Evolutionary conservation across 2,329 filamentous ascomycete genomes (phyloP).

Genomic region (Helminthosporium solani): DNA sequence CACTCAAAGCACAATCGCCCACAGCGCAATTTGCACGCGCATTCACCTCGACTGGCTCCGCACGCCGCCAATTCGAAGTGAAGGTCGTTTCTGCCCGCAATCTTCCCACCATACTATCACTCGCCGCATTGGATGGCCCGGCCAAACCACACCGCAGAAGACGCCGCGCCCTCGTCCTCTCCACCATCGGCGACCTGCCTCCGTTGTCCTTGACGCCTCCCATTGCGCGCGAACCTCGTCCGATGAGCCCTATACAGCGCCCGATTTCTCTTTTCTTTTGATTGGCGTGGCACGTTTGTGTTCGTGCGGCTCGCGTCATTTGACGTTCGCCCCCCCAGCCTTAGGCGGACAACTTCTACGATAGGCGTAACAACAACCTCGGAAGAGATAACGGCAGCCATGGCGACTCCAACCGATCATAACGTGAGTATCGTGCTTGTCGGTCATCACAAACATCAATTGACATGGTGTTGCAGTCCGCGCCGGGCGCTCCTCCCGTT

Average conservation of each 20-base stretch:
- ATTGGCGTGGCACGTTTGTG: conserved; percentile 23
- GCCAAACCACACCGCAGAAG: conserved; percentile 11
- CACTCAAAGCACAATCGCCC: conserved; percentile 3
- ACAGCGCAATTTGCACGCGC: background rate
- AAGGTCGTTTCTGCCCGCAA: conserved; percentile 11
- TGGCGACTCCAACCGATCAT: conserved; percentile 19
- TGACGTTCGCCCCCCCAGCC: conserved; percentile 7
- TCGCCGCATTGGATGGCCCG: conserved; percentile 34
- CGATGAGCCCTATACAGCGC: conserved; percentile 34
- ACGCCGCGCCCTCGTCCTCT: conserved; percentile 13
- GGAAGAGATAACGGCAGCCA: conserved; percentile 20
- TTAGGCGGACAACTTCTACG: conserved; percentile 11
- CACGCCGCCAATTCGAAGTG: conserved; percentile 20
- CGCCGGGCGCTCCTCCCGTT: conserved; percentile 14
- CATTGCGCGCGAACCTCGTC: conserved; percentile 17
- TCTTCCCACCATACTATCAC: conserved; percentile 6
- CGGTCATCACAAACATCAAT: conserved; percentile 4
- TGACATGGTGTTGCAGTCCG: conserved; percentile 17
- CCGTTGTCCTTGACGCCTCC: conserved; percentile 7
- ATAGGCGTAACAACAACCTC: conserved; percentile 23
- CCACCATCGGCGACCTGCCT: conserved; percentile 16
- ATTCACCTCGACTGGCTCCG: conserved; percentile 8
- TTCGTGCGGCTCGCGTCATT: conserved; percentile 8
- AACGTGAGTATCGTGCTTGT: conserved; percentile 14
- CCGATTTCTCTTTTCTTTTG: conserved; percentile 19